Evolutionary conservation across 2,329 filamentous ascomycete species (phyloP), one percentile per base, ranked within the genome.

Genomic region (Exophiala oligosperma): DNA sequence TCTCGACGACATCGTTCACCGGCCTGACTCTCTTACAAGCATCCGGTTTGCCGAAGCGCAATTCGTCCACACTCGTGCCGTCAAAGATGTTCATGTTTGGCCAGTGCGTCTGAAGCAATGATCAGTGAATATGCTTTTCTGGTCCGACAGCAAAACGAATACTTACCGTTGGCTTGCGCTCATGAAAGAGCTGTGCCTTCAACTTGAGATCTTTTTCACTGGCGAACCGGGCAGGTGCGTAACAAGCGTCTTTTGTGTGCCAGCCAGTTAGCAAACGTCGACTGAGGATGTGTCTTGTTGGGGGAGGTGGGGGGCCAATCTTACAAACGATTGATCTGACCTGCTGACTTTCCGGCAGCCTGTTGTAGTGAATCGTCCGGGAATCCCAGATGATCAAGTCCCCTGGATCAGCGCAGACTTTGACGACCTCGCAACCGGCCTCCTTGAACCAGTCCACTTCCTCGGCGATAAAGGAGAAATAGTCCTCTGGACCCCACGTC

Each of bases 381-480:
- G 74, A 75, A 59, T 79, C 77, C 78, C 77, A 78, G 5, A 79
- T 67, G 4, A 79, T 70, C 57, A 79, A 66, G 56, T 78, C 76
- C 4, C 77, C 76, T 9, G 75, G 72, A 14, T 75, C 76, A 21
- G 72, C 66, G 49, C 70, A 67, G 6, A 78, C 65, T 67, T 79
- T 79, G 41, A 72, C 44, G 5, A 73, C 54, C 55, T 72, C 70
- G 60, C 72, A 76, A 0, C 76, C 76, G 1, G 67, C 66, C 7
- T 72, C 67, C 43, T 73, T 58, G 51, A 77, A 78, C 75, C 76
- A 79, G 38, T 73, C 66, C n/a, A 78, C 65, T 51, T 78, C 74
- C 28, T 76, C 70, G 8, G 75, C 65, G 28, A 69, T 71, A 66
- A 79, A 80, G 23, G 73, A 67, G 61, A 75, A 78, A 5, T 76